phyloP scores from a whole-genome alignment of 192 early-diverging fungal species.

The Spizellomyces sp. region DNA sequence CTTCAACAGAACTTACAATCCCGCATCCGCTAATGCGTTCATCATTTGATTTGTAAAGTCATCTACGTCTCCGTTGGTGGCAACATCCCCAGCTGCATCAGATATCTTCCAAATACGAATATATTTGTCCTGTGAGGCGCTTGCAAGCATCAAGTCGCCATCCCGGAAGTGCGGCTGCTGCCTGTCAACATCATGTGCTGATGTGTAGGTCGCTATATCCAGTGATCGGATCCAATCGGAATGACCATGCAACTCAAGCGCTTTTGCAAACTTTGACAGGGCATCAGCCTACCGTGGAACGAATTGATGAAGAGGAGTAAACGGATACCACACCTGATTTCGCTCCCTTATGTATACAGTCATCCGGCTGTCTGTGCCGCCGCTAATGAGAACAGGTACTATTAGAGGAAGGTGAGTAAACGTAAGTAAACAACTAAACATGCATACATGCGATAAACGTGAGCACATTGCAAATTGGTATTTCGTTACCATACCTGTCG shows the following conservation, averaged over 20 bases:
- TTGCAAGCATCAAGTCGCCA: constrained; percentile 85
- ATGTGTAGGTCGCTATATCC: constrained; percentile 68
- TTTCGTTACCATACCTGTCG: constrained; percentile 2
- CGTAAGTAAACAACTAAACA: too few species aligned
- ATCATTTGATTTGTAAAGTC: constrained; percentile 37
- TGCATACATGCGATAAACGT: too few species aligned
- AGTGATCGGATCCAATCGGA: constrained; percentile 91
- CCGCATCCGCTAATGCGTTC: constrained; percentile 41
- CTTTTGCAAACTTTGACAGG: constrained; percentile 58
- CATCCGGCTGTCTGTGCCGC: constrained; percentile 79
- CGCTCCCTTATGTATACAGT: constrained; percentile 57
- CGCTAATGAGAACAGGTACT: constrained; percentile 74
- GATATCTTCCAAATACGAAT: constrained; percentile 88
- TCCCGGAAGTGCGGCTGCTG: constrained; percentile 55
- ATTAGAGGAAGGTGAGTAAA: too few species aligned
- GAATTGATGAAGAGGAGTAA: too few species aligned
- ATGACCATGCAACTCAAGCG: constrained; percentile 79
- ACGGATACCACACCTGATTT: neutral
- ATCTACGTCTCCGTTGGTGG: neutral
- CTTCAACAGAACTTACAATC: constrained; percentile 13
- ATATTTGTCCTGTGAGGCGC: constrained; percentile 89
- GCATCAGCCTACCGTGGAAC: too few species aligned
- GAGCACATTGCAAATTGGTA: too few species aligned
- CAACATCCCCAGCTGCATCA: constrained; percentile 5
- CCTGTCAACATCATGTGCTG: constrained; percentile 19